These are phyloP conservation scores for Bruguiera gymnorhiza DNA, from an alignment of 345 rosid species.

Conservation along the genomic window DNA sequence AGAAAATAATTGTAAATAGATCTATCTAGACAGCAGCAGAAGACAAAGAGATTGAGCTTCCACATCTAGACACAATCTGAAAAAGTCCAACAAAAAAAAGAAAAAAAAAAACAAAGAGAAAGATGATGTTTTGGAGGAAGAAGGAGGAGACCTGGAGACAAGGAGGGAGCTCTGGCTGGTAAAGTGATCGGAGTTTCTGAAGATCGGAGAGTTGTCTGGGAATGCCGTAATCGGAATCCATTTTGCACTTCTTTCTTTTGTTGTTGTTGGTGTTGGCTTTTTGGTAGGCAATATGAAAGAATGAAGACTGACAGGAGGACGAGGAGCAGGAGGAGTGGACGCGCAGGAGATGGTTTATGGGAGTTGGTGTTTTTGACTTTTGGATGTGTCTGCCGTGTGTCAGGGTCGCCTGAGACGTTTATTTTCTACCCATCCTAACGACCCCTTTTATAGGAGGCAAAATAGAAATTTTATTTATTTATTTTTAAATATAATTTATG, in stretches of 20 bases:
- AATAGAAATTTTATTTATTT: no score
- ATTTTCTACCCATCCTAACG: no score
- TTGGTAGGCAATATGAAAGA: no score
- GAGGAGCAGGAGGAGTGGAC: no score
- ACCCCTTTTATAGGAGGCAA: no score
- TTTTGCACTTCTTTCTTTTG: slow-evolving; percentile 6
- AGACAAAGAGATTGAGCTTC: neutral
- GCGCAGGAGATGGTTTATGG: no score
- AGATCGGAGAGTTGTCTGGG: slow-evolving; percentile 90
- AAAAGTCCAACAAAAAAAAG: neutral
- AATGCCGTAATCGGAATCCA: slow-evolving; percentile 97
- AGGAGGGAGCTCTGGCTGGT: slow-evolving; percentile 86
- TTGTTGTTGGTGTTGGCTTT: no score
- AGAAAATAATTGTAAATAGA: neutral
- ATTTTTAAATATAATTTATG: no score
- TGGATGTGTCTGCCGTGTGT: no score
- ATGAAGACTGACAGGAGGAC: no score
- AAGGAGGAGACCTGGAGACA: slow-evolving; percentile 68
- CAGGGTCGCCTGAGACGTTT: no score
- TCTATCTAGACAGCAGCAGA: slow-evolving; percentile 6
- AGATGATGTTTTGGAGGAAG: neutral
- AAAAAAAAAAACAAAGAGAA: slow-evolving; percentile 3
- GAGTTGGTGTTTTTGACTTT: no score
- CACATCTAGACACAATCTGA: neutral
- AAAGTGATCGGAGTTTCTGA: slow-evolving; percentile 73